These are phyloP conservation scores for Plasmodium billcollinsi DNA, from an alignment of 169 alveolate species.

Conservation along the genomic window DNA sequence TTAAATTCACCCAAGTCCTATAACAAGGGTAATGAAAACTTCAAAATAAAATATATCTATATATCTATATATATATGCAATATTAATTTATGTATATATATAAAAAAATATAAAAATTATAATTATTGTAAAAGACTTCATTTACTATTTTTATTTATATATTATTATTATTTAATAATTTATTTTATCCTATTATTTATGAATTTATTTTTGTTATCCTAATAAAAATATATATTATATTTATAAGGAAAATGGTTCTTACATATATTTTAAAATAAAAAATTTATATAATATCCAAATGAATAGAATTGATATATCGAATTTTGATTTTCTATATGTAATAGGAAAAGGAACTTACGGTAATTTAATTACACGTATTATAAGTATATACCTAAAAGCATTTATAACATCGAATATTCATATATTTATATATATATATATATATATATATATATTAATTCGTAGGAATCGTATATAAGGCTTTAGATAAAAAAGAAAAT, in stretches of 20 bases:
- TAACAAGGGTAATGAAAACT: no score
- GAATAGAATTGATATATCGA: slow-evolving; percentile 36
- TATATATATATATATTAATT: background rate
- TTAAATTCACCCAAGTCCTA: no score
- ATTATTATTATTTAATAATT: no score
- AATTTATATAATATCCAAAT: slow-evolving; percentile 5
- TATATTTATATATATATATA: background rate
- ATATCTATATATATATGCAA: no score
- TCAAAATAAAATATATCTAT: no score
- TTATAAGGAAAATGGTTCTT: background rate
- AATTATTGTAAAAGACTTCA: no score
- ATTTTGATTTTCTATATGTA: slow-evolving; percentile 53
- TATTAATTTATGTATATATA: no score
- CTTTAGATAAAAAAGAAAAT: slow-evolving; percentile 51
- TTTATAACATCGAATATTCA: background rate
- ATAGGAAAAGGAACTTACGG: slow-evolving; percentile 78
- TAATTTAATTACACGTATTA: slow-evolving; percentile 2
- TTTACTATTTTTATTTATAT: no score
- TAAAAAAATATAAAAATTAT: no score
- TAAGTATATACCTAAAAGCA: no score
- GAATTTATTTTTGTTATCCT: no score
- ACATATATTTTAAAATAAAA: background rate
- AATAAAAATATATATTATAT: slow-evolving; percentile 4
- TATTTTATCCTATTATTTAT: no score
- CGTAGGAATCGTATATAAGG: slow-evolving; percentile 65